A percentile compares a stretch with the other conserved stretches of the same genome.
These are phyloP conservation scores for Brassica nigra DNA, from an alignment of 345 rosid species.

Conservation along the genomic window DNA sequence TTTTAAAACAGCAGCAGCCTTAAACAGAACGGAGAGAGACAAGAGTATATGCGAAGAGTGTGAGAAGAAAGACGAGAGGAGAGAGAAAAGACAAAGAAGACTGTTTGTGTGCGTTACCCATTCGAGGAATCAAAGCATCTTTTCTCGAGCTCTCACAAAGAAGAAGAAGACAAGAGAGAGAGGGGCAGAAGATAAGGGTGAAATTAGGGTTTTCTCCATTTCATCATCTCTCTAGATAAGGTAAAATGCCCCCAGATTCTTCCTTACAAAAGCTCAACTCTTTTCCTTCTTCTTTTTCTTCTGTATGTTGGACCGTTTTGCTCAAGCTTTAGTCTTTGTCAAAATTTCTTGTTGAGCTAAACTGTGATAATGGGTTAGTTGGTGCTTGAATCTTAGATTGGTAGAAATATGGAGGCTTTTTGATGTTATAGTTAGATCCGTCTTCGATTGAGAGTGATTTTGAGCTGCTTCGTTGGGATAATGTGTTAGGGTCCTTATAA, in stretches of 20 bases:
- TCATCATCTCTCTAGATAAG: slow-evolving; percentile 30
- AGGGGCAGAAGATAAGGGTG: slow-evolving; percentile 27
- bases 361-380: slow-evolving; percentile 13
- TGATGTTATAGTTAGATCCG: slow-evolving; percentile 6
- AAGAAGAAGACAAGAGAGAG: slow-evolving; percentile 17
- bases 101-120: not conserved
- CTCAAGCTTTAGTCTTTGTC: slow-evolving; percentile 2
- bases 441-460: not conserved
- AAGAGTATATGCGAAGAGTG: not conserved
- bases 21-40: not conserved
- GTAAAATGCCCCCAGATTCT: slow-evolving; percentile 38
- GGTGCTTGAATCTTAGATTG: slow-evolving; percentile 40
- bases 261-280: slow-evolving; percentile 8
- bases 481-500: slow-evolving; percentile 33
- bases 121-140: slow-evolving; percentile 67
- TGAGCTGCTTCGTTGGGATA: slow-evolving; percentile 16
- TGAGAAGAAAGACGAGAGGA: not conserved
- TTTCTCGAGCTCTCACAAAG: slow-evolving; percentile 42
- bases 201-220: slow-evolving; percentile 41
- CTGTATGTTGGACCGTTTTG: not conserved
- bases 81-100: not conserved
- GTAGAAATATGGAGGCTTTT: slow-evolving; percentile 25
- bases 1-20: not conserved
- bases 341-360: slow-evolving; percentile 18
- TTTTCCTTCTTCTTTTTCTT: not conserved